phyloP scores from a whole-genome alignment of 2,329 filamentous ascomycete species.

The Mariannaea elegans region DNA sequence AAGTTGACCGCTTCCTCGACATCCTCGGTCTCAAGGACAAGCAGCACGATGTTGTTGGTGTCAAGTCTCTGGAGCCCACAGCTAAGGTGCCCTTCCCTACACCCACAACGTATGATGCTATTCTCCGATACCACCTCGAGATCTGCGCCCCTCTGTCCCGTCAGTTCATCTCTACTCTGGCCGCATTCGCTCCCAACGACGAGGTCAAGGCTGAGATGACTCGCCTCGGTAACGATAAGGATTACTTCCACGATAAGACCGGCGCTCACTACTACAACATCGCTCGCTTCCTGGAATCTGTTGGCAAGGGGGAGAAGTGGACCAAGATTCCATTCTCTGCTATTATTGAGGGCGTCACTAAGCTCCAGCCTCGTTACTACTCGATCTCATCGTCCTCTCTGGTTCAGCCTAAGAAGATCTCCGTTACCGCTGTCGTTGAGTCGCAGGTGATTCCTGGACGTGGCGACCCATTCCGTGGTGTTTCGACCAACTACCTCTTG shows the following conservation, averaged over 20 bases:
- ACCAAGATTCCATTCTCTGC: conserved; percentile 89
- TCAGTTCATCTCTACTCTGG: conserved; percentile 88
- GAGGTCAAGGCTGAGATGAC: conserved; percentile 86
- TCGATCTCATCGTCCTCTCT: conserved; percentile 97
- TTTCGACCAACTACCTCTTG: conserved; percentile 95
- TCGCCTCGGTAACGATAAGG: conserved; percentile 90
- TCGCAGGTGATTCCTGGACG: conserved; percentile 80
- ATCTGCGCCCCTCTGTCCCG: conserved; percentile 95
- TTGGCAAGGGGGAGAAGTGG: conserved; percentile 81
- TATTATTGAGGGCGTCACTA: conserved; percentile 91
- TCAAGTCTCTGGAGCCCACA: conserved; percentile 93
- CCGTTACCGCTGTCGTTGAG: conserved; percentile 95
- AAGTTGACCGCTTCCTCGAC: conserved; percentile 89
- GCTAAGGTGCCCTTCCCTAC: conserved; percentile 98
- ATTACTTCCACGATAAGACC: conserved; percentile 91
- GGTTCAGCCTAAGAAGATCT: conserved; percentile 93
- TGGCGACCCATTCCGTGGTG: conserved; percentile 85
- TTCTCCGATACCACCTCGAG: conserved; percentile 94
- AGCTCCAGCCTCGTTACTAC: conserved; percentile 98
- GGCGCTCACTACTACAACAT: conserved; percentile 87
- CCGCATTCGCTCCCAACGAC: conserved; percentile 89
- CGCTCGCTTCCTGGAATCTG: conserved; percentile 79
- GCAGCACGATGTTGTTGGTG: conserved; percentile 81
- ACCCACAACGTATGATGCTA: conserved; percentile 94
- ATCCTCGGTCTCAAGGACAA: conserved; percentile 80